These are phyloP conservation scores for Myxozyma kluyveri DNA, from an alignment of 805 yeast genomes.

Conservation along the genomic window DNA sequence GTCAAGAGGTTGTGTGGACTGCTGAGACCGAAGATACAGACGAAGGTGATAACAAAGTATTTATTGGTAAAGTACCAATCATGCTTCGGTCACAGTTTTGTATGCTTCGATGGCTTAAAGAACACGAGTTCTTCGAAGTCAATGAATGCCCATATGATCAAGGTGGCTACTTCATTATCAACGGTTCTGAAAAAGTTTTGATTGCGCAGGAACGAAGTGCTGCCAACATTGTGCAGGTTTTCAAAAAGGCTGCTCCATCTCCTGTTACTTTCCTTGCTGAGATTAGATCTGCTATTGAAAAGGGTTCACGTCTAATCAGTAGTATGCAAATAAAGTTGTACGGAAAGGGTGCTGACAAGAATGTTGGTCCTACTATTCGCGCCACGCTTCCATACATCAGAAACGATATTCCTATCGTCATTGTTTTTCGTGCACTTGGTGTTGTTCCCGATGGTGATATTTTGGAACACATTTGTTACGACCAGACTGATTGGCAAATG, in stretches of 20 bases:
- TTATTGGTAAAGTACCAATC: slow-evolving; percentile 95
- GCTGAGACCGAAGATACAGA: slow-evolving; percentile 56
- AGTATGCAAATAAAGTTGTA: slow-evolving; percentile 90
- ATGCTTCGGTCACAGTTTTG: slow-evolving; percentile 97
- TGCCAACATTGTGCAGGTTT: slow-evolving; percentile 97
- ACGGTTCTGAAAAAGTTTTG: slow-evolving; percentile 96
- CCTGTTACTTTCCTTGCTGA: slow-evolving; percentile 96
- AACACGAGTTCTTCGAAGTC: slow-evolving; percentile 88
- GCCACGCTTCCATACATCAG: slow-evolving; percentile 96
- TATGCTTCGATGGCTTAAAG: slow-evolving; percentile 82
- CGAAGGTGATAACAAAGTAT: slow-evolving; percentile 73
- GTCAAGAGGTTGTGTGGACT: slow-evolving; percentile 58
- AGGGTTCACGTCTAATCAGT: slow-evolving; percentile 92
- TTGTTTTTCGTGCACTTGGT: slow-evolving; percentile 96
- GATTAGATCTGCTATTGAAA: slow-evolving; percentile 93
- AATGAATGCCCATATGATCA: slow-evolving; percentile 99
- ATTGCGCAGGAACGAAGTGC: slow-evolving; percentile 99
- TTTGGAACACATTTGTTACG: slow-evolving; percentile 96
- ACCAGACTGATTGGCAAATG: slow-evolving; percentile 99
- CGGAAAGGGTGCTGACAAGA: slow-evolving; percentile 65
- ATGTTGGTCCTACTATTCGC: slow-evolving; percentile 80
- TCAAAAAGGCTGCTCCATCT: slow-evolving; percentile 95
- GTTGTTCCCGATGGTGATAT: slow-evolving; percentile 99
- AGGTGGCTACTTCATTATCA: slow-evolving; percentile 98
- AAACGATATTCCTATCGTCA: slow-evolving; percentile 94